These are phyloP conservation scores for Hypsizygus ulmarius DNA, from an alignment of 1,284 basidiomycete genomes.

Conservation along the genomic window DNA sequence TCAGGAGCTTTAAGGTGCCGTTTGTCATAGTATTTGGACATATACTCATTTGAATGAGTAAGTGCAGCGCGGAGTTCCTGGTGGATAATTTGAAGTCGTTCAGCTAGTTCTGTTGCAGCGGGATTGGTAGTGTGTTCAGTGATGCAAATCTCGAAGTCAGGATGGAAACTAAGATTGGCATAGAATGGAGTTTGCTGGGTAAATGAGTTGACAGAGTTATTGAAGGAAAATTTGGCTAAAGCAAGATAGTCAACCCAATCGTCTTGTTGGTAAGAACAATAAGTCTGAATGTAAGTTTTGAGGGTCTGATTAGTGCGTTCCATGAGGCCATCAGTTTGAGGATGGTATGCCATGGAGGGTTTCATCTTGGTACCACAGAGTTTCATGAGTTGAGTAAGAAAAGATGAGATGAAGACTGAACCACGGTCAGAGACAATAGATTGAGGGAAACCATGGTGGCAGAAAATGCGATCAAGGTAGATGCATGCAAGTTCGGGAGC, in stretches of 20 bases:
- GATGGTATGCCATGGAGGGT: slow-evolving; percentile 30
- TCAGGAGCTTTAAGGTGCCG: slow-evolving; percentile 23
- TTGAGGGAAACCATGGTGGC: slow-evolving; percentile 31
- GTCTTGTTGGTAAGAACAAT: slow-evolving; percentile 39
- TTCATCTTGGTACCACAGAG: slow-evolving; percentile 23
- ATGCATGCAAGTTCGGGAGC: slow-evolving; percentile 28
- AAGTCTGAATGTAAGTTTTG: slow-evolving; percentile 38
- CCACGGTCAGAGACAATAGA: slow-evolving; percentile 32
- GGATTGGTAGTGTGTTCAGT: slow-evolving; percentile 21
- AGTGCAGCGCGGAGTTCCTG: slow-evolving; percentile 26
- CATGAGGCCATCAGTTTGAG: slow-evolving; percentile 36
- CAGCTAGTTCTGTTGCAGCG: slow-evolving; percentile 22
- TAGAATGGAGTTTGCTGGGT: slow-evolving; percentile 41
- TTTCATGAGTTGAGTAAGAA: slow-evolving; percentile 25
- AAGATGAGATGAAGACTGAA: slow-evolving; percentile 31
- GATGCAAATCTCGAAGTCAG: slow-evolving; percentile 25
- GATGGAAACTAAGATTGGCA: slow-evolving; percentile 36
- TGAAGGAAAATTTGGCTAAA: slow-evolving; percentile 45
- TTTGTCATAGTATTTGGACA: slow-evolving; percentile 26
- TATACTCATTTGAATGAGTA: slow-evolving; percentile 23
- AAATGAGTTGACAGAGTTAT: slow-evolving; percentile 36
- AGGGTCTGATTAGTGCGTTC: slow-evolving; percentile 44
- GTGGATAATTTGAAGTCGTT: slow-evolving; percentile 5
- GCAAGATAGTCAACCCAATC: slow-evolving; percentile 44
- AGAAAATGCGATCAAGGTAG: slow-evolving; percentile 31